Percentiles rank a stretch among this genome's conserved stretches.
These are phyloP conservation scores for Taphrina sp. DNA, from an alignment of 1,139 yeast species.

Conservation along the genomic window DNA sequence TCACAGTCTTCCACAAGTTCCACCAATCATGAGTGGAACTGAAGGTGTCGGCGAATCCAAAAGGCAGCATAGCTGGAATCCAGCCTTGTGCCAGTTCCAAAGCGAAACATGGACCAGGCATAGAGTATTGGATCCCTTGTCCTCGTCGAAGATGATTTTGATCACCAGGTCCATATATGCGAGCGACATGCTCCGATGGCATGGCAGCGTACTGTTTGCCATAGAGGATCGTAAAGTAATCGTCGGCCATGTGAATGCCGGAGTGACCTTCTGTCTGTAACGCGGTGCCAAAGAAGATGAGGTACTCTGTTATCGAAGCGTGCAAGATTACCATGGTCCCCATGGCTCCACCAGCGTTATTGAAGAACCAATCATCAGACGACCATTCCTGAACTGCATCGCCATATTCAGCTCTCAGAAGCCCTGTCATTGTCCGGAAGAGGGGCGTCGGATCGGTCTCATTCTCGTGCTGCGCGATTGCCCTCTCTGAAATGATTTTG, in stretches of 20 bases:
- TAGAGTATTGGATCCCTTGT: conserved; percentile 72
- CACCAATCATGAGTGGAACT: conserved; percentile 76
- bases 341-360: conserved; percentile 99
- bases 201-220: conserved; percentile 77
- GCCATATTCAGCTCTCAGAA: conserved; percentile 64
- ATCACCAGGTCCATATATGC: conserved; percentile 49
- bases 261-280: conserved; percentile 94
- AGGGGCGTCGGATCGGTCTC: conserved; percentile 55
- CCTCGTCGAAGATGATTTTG: conserved; percentile 73
- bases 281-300: conserved; percentile 84
- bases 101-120: conserved; percentile 74
- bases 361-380: conserved; percentile 86
- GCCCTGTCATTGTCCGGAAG: conserved; percentile 60
- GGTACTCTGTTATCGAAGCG: conserved; percentile 90
- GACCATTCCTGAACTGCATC: conserved; percentile 65
- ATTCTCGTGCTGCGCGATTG: conserved; percentile 54
- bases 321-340: conserved; percentile 94
- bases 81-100: conserved; percentile 94
- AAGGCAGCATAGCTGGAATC: conserved; percentile 97
- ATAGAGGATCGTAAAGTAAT: conserved; percentile 81
- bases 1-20: conserved; percentile 66
- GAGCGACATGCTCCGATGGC: conserved; percentile 49
- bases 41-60: conserved; percentile 79
- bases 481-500: conserved; percentile 47
- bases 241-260: conserved; percentile 94